These are phyloP conservation scores for Nepenthes mirabilis DNA, from an alignment of 148 eudicot genomes.

Conservation along the genomic window DNA sequence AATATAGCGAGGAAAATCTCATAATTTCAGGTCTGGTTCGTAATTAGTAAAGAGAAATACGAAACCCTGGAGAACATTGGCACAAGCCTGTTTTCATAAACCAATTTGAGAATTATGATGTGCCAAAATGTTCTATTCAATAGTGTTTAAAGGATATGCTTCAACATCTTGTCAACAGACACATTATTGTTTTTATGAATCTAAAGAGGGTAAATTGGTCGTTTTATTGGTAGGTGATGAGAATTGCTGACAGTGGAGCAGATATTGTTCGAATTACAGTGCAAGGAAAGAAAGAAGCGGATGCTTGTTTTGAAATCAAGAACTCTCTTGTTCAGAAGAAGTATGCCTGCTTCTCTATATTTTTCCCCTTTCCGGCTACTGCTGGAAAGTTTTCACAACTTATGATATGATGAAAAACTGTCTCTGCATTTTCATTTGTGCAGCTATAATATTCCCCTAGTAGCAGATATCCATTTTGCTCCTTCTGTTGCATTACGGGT, in stretches of 20 bases:
- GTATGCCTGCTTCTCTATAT: slow-evolving; percentile 28
- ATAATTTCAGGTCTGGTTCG: too few species aligned
- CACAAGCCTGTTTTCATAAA: too few species aligned
- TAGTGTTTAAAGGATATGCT: not conserved
- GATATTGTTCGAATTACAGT: slow-evolving; percentile 92
- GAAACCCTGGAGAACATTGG: too few species aligned
- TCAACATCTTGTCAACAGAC: slow-evolving; percentile 16
- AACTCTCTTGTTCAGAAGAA: slow-evolving; percentile 90
- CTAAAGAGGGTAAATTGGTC: not conserved
- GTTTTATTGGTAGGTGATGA: slow-evolving; percentile 62
- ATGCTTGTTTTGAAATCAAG: slow-evolving; percentile 91
- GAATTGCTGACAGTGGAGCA: slow-evolving; percentile 91
- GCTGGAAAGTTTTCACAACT: not conserved
- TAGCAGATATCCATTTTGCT: slow-evolving; percentile 97
- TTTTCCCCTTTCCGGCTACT: not conserved
- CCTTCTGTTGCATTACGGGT: slow-evolving; percentile 91
- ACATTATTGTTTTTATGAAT: not conserved
- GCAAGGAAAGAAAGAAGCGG: slow-evolving; percentile 97
- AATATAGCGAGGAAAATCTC: too few species aligned
- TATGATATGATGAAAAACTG: not conserved
- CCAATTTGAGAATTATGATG: too few species aligned
- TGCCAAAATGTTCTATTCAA: too few species aligned
- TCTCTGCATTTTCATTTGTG: slow-evolving; percentile 9
- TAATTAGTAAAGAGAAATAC: too few species aligned
- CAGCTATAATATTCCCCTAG: slow-evolving; percentile 94